Evolutionary conservation across 306 rosid species (phyloP).

Genomic region (Coriaria nepalensis): DNA sequence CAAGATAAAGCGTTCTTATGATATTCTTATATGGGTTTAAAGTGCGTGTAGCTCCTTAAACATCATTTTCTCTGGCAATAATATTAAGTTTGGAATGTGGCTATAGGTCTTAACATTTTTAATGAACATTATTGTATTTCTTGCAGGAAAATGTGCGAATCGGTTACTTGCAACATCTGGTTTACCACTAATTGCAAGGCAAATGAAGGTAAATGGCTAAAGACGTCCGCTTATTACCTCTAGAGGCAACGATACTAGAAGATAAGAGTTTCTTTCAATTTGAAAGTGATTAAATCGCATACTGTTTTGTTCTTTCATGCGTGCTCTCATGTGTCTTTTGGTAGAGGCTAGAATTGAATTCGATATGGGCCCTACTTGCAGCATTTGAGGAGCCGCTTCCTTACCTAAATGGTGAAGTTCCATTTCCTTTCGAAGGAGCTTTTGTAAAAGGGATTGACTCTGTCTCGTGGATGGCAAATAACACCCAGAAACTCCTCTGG

Average conservation of each 20-base stretch:
- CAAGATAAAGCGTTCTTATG: too few species aligned
- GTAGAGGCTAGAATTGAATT: conserved; percentile 81
- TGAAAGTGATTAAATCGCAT: background rate
- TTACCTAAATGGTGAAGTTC: conserved; percentile 16
- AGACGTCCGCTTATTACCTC: background rate
- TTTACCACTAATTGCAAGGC: conserved; percentile 62
- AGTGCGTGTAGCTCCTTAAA: too few species aligned
- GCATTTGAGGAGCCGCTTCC: conserved; percentile 89
- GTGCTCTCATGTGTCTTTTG: conserved; percentile 4
- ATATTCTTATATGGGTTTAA: too few species aligned
- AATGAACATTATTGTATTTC: conserved; percentile 2
- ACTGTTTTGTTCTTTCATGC: background rate
- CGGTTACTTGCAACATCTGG: conserved; percentile 84
- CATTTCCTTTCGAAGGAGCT: conserved; percentile 85
- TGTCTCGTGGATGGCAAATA: conserved; percentile 89
- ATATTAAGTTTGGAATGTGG: background rate
- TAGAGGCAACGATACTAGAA: background rate
- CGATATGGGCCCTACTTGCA: conserved; percentile 95
- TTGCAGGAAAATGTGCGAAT: conserved; percentile 87
- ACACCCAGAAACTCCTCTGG: conserved; percentile 42
- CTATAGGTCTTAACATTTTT: background rate
- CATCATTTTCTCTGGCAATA: too few species aligned
- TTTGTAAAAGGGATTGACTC: conserved; percentile 83
- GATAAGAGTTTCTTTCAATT: background rate
- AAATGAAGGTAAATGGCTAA: conserved; percentile 59